Conservation (phyloP, 306 rosid genomes). For the Prosopis cineraria region DNA sequence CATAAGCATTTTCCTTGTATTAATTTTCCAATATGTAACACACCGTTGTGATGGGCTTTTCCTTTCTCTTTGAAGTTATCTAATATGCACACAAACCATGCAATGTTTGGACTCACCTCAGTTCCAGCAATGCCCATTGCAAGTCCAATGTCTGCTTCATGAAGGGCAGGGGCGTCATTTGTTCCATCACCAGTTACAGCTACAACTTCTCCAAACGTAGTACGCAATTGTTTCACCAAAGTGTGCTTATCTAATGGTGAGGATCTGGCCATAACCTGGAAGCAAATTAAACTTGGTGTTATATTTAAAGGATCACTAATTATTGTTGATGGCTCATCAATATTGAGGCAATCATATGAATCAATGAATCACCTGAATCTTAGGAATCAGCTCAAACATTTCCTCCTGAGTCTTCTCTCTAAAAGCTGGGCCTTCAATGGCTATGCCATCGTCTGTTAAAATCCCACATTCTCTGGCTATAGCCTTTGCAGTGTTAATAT, state of each 20-base stretch:
- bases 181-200: slow-evolving; percentile 99
- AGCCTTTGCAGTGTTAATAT: slow-evolving; percentile 91
- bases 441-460: slow-evolving; percentile 91
- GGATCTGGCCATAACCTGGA: slow-evolving; percentile 96
- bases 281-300: slow-evolving; percentile 26
- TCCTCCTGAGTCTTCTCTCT: slow-evolving; percentile 81
- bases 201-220: slow-evolving; percentile 88
- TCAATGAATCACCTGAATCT: slow-evolving; percentile 71
- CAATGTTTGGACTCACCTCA: slow-evolving; percentile 57
- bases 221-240: slow-evolving; percentile 81
- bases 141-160: slow-evolving; percentile 97
- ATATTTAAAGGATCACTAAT: slow-evolving; percentile 25
- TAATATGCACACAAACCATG: neutral
- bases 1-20: slow-evolving; percentile 4
- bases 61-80: neutral
- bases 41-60: neutral
- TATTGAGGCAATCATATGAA: neutral
- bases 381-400: slow-evolving; percentile 75
- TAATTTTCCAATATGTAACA: neutral
- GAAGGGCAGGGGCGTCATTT: slow-evolving; percentile 99
- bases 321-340: neutral
- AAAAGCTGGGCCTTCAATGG: slow-evolving; percentile 93
- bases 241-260: slow-evolving; percentile 94
- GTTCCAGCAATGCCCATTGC: slow-evolving; percentile 99
- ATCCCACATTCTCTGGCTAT: slow-evolving; percentile 98